Base-by-base conservation (phyloP, 2,329 filamentous ascomycete species). In the Epichloe typhina region DNA sequence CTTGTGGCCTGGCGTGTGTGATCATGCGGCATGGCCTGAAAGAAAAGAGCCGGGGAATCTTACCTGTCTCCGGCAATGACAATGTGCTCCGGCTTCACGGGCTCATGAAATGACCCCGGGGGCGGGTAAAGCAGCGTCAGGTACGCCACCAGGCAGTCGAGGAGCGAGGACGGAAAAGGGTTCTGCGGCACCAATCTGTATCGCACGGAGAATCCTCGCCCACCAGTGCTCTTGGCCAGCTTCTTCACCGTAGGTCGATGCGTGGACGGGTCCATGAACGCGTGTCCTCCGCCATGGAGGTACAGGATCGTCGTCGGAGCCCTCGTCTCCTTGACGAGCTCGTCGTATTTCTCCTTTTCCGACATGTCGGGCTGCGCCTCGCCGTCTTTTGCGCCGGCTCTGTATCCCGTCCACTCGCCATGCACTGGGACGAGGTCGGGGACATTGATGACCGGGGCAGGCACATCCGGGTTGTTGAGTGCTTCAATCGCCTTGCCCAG, bases 231-330 rank as follows among this genome's bases (percentile, higher is more conserved):
- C 60, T 82, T 80, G 21, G 85, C 84, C 13, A 91, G 68, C 48
- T 74, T 77, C 52, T 76, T 77, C 17, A 73, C 74, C 0, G 75
- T 66, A 0, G 70, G 63, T 3, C 87, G 77, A 59, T 88, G 82
- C 0, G 80, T 82, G 1, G 74, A 66, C 15, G 86, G 86, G 58
- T 90, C 86, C 59, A 84, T 74, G 31, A 88, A 73, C 56, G 74
- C 88, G 67, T 84, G 86, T 4, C 82, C 86, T 49, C 86, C 87
- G 54, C 86, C 85, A 64, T 90, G 85, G 58, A 90, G 77, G 64
- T 87, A 89, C 19, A 90, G 69, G 0, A 88, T 64, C 0, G 84
- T 88, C 1, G 76, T 74, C 3, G 77, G 74, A 47, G 70, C 74
- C n/a, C 65, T 77, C 52, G 77, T 77, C 61, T 89, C 86, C 52